These are phyloP conservation scores for Cyberlindnera nakhonratchasimensis DNA, from an alignment of 805 yeast species.

Conservation along the genomic window DNA sequence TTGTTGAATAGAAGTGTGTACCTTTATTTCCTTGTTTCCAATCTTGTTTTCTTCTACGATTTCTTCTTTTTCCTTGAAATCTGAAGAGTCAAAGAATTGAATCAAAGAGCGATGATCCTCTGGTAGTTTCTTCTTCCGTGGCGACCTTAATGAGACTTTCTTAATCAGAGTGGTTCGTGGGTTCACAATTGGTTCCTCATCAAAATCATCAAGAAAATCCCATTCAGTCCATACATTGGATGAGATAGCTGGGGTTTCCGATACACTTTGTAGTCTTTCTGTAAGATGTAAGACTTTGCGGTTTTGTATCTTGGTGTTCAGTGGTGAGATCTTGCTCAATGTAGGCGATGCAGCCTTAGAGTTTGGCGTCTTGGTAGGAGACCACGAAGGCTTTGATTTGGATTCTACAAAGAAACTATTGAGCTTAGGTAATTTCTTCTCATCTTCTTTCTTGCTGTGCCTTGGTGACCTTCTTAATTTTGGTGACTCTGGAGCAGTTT, in stretches of 20 bases:
- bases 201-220: slow-evolving; percentile 11
- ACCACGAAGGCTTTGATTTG: slow-evolving; percentile 25
- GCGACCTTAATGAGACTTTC: slow-evolving; percentile 10
- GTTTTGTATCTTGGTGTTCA: background rate
- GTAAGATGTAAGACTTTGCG: slow-evolving; percentile 3
- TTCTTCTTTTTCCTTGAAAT: background rate
- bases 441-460: background rate
- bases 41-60: background rate
- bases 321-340: background rate
- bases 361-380: slow-evolving; percentile 13
- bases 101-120: slow-evolving; percentile 13
- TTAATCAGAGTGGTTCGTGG: slow-evolving; percentile 4
- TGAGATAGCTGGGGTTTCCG: background rate
- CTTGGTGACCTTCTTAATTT: background rate
- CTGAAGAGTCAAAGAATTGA: slow-evolving; percentile 13
- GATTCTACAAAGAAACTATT: slow-evolving; percentile 25
- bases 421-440: slow-evolving; percentile 6
- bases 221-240: slow-evolving; percentile 1
- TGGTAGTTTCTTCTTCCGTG: slow-evolving; percentile 5
- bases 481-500: background rate
- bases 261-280: background rate
- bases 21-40: background rate
- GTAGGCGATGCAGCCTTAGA: slow-evolving; percentile 1
- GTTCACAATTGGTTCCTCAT: slow-evolving; percentile 2
- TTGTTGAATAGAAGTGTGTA: background rate